phyloP scores from a whole-genome alignment of 164 flowering plant species.

The Malania oleifera region DNA sequence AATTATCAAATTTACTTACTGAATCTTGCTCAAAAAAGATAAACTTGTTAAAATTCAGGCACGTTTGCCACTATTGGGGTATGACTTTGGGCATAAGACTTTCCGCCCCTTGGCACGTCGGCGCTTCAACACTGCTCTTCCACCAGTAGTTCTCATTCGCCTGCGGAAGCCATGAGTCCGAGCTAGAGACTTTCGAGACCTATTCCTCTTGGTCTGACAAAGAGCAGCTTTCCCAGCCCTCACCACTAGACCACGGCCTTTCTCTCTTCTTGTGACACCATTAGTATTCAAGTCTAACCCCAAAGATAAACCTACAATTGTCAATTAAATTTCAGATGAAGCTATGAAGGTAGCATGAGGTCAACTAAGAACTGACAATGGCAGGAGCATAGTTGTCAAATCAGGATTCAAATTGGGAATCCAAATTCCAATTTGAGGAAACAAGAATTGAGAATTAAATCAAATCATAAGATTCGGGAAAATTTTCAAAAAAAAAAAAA shows the following conservation, averaged over 20 bases:
- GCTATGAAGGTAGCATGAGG: not conserved
- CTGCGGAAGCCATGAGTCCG: constrained; percentile 86
- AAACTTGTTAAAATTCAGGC: constrained; percentile 8
- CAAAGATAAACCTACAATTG: constrained; percentile 58
- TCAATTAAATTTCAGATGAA: not conserved
- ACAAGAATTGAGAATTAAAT: too few species aligned
- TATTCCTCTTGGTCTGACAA: constrained; percentile 75
- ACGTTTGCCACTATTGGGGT: constrained; percentile 64
- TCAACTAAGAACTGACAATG: too few species aligned
- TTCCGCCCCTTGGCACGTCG: constrained; percentile 87
- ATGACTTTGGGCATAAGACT: constrained; percentile 72
- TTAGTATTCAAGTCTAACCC: constrained; percentile 40
- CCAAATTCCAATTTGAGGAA: too few species aligned
- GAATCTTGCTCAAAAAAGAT: constrained; percentile 3
- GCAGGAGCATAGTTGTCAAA: too few species aligned
- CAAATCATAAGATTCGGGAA: too few species aligned
- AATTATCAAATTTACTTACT: constrained; percentile 11
- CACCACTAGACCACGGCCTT: constrained; percentile 52
- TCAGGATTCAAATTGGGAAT: too few species aligned
- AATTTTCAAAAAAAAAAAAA: too few species aligned
- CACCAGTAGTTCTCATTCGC: constrained; percentile 84
- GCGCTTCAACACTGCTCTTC: constrained; percentile 74
- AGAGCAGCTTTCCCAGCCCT: constrained; percentile 66
- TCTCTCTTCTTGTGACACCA: constrained; percentile 22
- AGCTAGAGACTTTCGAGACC: constrained; percentile 85